A percentile compares a stretch with the other conserved stretches of the same genome.
These are phyloP conservation scores for Hortiboletus flavorubellus DNA, from an alignment of 768 basidiomycete genomes.

Conservation along the genomic window DNA sequence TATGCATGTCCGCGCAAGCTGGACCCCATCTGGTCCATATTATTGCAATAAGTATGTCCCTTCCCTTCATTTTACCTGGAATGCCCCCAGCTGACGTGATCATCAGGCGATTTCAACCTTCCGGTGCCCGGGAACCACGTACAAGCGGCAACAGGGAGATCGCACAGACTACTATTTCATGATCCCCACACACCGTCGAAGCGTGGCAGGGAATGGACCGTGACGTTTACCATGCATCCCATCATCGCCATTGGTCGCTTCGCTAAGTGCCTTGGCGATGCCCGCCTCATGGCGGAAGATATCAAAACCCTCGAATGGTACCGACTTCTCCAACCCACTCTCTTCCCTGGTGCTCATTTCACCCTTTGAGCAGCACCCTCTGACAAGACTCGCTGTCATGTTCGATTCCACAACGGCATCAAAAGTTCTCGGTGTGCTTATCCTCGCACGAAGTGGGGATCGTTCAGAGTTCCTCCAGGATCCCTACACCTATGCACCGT, in stretches of 20 bases:
- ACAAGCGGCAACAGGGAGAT: slow-evolving; percentile 21
- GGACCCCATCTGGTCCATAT: slow-evolving; percentile 14
- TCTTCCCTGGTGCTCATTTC: slow-evolving; percentile 1
- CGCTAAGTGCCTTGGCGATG: slow-evolving; percentile 28
- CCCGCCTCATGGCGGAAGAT: slow-evolving; percentile 26
- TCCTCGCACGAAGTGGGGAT: slow-evolving; percentile 76
- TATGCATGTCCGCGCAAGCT: slow-evolving; percentile 25
- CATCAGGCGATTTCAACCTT: slow-evolving; percentile 13
- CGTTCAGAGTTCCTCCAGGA: slow-evolving; percentile 68
- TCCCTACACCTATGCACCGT: slow-evolving; percentile 61
- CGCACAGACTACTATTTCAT: slow-evolving; percentile 13
- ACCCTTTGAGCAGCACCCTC: neutral
- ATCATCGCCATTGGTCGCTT: slow-evolving; percentile 29
- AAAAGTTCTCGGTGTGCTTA: slow-evolving; percentile 66
- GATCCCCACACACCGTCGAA: slow-evolving; percentile 23
- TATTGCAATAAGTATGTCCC: slow-evolving; percentile 12
- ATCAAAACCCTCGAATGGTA: slow-evolving; percentile 27
- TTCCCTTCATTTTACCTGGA: slow-evolving; percentile 23
- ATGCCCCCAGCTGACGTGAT: slow-evolving; percentile 26
- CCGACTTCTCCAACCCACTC: slow-evolving; percentile 11
- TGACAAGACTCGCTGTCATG: neutral
- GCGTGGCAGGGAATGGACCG: slow-evolving; percentile 28
- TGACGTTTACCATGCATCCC: slow-evolving; percentile 21
- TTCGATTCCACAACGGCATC: slow-evolving; percentile 20
- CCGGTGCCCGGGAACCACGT: slow-evolving; percentile 26